Evolutionary conservation across 768 basidiomycete genomes (phyloP).

Genomic region (Suillus ampliporus): DNA sequence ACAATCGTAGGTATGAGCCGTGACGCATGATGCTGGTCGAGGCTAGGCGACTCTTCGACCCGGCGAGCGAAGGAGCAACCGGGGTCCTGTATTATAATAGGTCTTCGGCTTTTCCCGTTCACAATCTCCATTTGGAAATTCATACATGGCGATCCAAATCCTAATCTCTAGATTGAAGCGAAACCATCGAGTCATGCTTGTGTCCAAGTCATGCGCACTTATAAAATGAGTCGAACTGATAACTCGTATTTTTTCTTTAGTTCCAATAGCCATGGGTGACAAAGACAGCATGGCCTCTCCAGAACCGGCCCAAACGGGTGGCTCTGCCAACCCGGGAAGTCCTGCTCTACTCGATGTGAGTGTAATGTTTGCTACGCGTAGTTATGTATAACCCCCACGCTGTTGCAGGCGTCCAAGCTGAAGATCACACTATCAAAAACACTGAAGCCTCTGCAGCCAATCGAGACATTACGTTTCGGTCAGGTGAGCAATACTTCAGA

Average conservation of each 20-base stretch:
- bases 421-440: constrained; percentile 49
- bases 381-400: neutral
- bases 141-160: neutral
- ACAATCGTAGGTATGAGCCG: too few species aligned
- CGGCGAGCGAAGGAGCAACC: neutral
- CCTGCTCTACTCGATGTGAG: constrained; percentile 26
- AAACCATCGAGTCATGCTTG: neutral
- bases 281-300: neutral
- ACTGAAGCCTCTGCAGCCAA: constrained; percentile 56
- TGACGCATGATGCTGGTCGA: too few species aligned
- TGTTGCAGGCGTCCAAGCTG: constrained; percentile 60
- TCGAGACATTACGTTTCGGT: constrained; percentile 60
- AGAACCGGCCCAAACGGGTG: neutral
- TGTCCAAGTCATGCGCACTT: constrained; percentile 1
- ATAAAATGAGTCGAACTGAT: neutral
- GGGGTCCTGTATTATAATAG: neutral
- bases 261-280: neutral
- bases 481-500: constrained; percentile 43
- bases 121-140: neutral
- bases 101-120: too few species aligned
- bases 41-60: neutral
- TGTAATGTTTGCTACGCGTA: neutral
- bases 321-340: neutral
- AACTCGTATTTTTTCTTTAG: neutral
- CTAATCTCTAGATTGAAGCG: neutral